These are phyloP conservation scores for Acacia pycnantha DNA, from an alignment of 331 rosid species.

Conservation along the genomic window DNA sequence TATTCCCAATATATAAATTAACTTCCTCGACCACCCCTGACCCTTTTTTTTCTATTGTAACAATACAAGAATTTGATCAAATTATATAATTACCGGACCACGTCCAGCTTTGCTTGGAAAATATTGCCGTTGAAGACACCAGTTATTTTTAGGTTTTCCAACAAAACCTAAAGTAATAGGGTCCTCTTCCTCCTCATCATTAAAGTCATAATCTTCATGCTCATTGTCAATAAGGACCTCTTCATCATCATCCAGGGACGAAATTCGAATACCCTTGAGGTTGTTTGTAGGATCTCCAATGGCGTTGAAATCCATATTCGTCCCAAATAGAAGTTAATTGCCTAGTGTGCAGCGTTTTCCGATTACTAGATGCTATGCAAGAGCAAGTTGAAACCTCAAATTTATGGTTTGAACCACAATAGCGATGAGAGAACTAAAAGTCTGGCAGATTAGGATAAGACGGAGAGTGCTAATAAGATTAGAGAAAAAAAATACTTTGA, in stretches of 20 bases:
- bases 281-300: constrained; percentile 17
- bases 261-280: constrained; percentile 39
- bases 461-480: background rate
- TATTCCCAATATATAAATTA: background rate
- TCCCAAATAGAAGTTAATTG: background rate
- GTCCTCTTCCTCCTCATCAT: constrained; percentile 43
- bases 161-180: constrained; percentile 58
- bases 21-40: background rate
- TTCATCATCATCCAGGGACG: constrained; percentile 37
- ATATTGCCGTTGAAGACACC: constrained; percentile 58
- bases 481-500: no score
- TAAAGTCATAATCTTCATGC: constrained; percentile 38
- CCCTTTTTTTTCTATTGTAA: background rate
- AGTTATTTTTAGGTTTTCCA: constrained; percentile 47
- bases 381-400: background rate
- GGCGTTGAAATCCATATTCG: background rate
- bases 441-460: background rate
- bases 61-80: background rate
- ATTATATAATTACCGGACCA: constrained; percentile 47
- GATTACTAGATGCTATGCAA: background rate
- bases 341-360: background rate
- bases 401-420: background rate
- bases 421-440: background rate
- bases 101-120: constrained; percentile 97
- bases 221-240: constrained; percentile 32